Evolutionary conservation across 768 basidiomycete genomes (phyloP).

Genomic region (Kwoniella newhampshirensis): DNA sequence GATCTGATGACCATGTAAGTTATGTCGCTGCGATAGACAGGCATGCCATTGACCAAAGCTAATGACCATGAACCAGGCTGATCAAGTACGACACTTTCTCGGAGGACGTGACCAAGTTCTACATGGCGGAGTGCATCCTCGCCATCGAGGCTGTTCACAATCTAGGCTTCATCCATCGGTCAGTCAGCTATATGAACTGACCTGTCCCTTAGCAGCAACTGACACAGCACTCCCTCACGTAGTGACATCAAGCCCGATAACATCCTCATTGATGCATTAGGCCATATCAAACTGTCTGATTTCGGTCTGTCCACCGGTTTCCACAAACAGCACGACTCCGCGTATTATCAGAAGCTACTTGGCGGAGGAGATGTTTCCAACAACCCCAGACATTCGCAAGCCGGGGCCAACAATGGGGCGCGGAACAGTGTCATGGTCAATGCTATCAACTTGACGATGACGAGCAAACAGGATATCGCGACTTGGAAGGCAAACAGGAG

Average conservation of each 20-base stretch:
- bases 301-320: conserved; percentile 99
- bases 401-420: conserved; percentile 49
- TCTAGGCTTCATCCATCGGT: conserved; percentile 97
- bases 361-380: conserved; percentile 61
- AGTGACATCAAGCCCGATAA: conserved; percentile 99
- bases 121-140: conserved; percentile 96
- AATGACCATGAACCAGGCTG: conserved; percentile 54
- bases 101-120: conserved; percentile 96
- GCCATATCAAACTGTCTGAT: conserved; percentile 96
- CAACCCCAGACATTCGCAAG: conserved; percentile 40
- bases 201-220: background rate
- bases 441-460: conserved; percentile 93
- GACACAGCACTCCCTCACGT: conserved; percentile 11
- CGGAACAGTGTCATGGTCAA: conserved; percentile 97
- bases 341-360: conserved; percentile 85
- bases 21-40: background rate
- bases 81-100: conserved; percentile 99
- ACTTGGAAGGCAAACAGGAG: conserved; percentile 99
- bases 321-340: conserved; percentile 95
- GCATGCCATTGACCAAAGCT: background rate
- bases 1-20: conserved; percentile 93
- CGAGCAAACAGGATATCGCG: conserved; percentile 76
- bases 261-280: conserved; percentile 94
- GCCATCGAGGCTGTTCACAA: conserved; percentile 98
- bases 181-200: conserved; percentile 35